These are phyloP conservation scores for Excoecaria cochinchinensis DNA, from an alignment of 345 rosid genomes.

Conservation along the genomic window DNA sequence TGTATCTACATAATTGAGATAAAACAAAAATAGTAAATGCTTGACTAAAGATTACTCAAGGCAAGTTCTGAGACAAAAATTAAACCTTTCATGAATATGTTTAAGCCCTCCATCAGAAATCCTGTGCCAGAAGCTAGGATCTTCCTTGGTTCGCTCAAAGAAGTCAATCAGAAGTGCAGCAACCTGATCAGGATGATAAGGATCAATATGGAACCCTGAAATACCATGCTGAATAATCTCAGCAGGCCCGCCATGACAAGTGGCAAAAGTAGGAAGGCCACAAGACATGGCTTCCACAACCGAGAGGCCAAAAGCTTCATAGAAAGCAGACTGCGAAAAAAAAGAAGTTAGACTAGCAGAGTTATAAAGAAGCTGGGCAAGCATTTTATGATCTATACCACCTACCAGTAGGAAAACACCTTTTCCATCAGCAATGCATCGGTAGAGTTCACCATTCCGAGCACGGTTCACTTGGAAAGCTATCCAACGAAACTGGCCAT, in stretches of 20 bases:
- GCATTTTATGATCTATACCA: no score
- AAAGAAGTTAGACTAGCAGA: no score
- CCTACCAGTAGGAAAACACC: constrained; percentile 92
- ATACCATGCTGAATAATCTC: constrained; percentile 80
- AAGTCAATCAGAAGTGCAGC: constrained; percentile 57
- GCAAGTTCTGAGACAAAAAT: no score
- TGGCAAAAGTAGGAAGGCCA: constrained; percentile 95
- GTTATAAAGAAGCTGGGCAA: no score
- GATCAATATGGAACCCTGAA: constrained; percentile 95
- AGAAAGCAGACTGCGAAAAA: constrained; percentile 79
- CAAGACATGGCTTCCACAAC: constrained; percentile 98
- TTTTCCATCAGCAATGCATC: constrained; percentile 78
- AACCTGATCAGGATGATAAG: constrained; percentile 85
- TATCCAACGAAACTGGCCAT: constrained; percentile 92
- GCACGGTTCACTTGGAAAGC: constrained; percentile 88
- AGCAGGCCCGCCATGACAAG: constrained; percentile 95
- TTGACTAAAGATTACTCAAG: background rate
- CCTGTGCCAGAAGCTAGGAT: constrained; percentile 72
- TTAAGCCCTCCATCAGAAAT: constrained; percentile 74
- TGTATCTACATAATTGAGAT: constrained; percentile 49
- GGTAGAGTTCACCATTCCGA: constrained; percentile 91
- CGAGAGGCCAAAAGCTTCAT: constrained; percentile 97
- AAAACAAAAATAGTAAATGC: no score
- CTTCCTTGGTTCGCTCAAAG: constrained; percentile 68
- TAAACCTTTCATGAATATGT: constrained; percentile 76